A percentile compares a stretch with the other conserved stretches of the same genome.
Evolutionary conservation across 2,329 filamentous ascomycete genomes (phyloP).

Genomic region (Hypoxylon sp.): DNA sequence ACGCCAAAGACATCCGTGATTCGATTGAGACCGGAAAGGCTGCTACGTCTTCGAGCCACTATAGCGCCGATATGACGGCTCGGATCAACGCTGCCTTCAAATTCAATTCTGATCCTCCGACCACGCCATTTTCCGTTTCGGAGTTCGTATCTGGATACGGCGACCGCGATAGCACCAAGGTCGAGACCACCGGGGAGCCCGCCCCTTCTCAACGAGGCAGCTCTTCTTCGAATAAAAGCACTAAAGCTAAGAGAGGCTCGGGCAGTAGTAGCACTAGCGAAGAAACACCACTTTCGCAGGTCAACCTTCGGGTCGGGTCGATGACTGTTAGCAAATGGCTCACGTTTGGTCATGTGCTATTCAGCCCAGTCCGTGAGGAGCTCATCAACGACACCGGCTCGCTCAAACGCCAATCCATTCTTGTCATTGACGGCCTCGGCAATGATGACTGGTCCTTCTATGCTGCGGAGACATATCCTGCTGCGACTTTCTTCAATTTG

Average conservation of each 20-base stretch:
- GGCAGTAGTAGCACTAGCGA: conserved; percentile 65
- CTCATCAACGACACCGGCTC: conserved; percentile 67
- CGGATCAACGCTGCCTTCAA: conserved; percentile 66
- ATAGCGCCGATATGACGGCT: conserved; percentile 69
- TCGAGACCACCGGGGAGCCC: conserved; percentile 36
- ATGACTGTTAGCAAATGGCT: conserved; percentile 92
- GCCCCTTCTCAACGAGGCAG: conserved; percentile 50
- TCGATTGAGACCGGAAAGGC: conserved; percentile 54
- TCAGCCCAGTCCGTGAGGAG: conserved; percentile 83
- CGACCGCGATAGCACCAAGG: conserved; percentile 55
- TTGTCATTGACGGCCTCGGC: conserved; percentile 87
- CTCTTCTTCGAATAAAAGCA: conserved; percentile 53
- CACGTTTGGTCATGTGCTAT: conserved; percentile 85
- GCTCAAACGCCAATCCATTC: conserved; percentile 73
- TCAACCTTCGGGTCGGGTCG: conserved; percentile 83
- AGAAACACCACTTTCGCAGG: conserved; percentile 75
- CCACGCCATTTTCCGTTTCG: conserved; percentile 61
- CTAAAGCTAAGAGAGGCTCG: conserved; percentile 57
- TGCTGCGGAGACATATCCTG: conserved; percentile 83
- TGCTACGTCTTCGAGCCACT: conserved; percentile 64
- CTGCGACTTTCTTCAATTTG: conserved; percentile 82
- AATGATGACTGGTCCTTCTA: conserved; percentile 92
- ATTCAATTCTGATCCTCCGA: conserved; percentile 58
- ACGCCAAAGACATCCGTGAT: conserved; percentile 51
- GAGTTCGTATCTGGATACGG: conserved; percentile 61